These are phyloP conservation scores for Mortierella sp. DNA, from an alignment of 371 early-diverging fungal genomes.

Conservation along the genomic window DNA sequence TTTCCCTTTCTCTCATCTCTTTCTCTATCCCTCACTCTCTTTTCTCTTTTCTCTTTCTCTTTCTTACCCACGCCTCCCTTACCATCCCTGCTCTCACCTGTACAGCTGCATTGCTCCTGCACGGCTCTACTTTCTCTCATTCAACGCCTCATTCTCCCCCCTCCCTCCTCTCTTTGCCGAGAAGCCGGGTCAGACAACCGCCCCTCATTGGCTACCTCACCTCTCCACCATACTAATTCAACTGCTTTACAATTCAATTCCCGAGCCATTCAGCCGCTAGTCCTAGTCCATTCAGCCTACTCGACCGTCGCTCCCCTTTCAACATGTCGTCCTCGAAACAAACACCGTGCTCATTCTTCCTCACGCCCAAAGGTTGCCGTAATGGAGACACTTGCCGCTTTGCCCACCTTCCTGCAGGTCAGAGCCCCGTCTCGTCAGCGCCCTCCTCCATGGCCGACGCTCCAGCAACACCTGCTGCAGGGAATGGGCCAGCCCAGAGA, in stretches of 20 bases:
- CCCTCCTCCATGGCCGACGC: no score
- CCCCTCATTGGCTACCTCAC: neutral
- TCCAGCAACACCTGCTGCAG: neutral
- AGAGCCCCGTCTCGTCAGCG: neutral
- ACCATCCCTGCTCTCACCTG: no score
- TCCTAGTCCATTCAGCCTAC: neutral
- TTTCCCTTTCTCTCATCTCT: neutral
- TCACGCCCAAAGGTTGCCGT: slow-evolving; percentile 37
- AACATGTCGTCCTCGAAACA: neutral
- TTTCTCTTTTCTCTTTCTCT: neutral
- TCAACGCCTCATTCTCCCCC: neutral
- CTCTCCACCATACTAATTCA: neutral
- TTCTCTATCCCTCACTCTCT: neutral
- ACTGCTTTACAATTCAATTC: no score
- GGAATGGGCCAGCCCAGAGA: neutral
- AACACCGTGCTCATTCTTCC: slow-evolving; percentile 31
- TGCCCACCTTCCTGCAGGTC: slow-evolving; percentile 6
- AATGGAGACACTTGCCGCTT: slow-evolving; percentile 34
- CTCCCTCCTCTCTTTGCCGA: neutral
- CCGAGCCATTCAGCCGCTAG: no score
- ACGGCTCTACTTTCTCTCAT: no score
- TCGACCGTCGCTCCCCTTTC: no score
- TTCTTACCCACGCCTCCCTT: neutral
- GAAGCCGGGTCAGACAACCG: no score
- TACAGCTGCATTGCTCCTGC: no score